phyloP scores from a whole-genome alignment of 257 asterid genomes.

The Solanum dulcamara region DNA sequence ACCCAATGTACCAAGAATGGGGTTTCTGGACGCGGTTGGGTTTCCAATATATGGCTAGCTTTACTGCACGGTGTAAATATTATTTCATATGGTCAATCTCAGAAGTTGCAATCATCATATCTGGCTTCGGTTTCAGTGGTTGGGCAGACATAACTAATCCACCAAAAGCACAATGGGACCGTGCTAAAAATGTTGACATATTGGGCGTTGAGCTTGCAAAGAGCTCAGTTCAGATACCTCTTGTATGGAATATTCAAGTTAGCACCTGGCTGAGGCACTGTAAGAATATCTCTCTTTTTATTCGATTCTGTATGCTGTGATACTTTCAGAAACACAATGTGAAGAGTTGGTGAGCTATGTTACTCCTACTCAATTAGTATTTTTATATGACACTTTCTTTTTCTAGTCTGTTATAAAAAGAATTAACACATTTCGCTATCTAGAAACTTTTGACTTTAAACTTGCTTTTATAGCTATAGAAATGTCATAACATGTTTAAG shows the following conservation, averaged over 20 bases:
- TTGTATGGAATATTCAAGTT: conserved; percentile 98
- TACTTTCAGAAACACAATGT: not conserved
- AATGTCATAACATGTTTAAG: not conserved
- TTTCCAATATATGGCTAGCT: conserved; percentile 85
- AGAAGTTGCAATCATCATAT: conserved; percentile 77
- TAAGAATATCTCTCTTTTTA: conserved; percentile 18
- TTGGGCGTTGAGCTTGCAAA: conserved; percentile 82
- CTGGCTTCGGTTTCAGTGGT: conserved; percentile 97
- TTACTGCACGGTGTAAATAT: conserved; percentile 95
- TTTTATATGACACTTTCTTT: not conserved
- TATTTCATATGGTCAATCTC: conserved; percentile 97
- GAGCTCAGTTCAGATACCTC: conserved; percentile 87
- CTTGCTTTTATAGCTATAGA: not conserved
- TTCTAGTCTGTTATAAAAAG: not conserved
- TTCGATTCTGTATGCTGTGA: not conserved
- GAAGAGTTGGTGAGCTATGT: not conserved
- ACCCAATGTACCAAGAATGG: conserved; percentile 68
- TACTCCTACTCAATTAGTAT: not conserved
- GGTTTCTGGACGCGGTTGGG: conserved; percentile 67
- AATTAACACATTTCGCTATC: not conserved
- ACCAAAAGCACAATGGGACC: conserved; percentile 72
- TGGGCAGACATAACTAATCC: conserved; percentile 61
- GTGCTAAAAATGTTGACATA: conserved; percentile 89
- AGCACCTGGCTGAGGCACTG: conserved; percentile 99
- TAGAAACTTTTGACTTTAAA: not conserved